phyloP scores from a whole-genome alignment of 768 basidiomycete genomes.

The Suillus tomentosus region DNA sequence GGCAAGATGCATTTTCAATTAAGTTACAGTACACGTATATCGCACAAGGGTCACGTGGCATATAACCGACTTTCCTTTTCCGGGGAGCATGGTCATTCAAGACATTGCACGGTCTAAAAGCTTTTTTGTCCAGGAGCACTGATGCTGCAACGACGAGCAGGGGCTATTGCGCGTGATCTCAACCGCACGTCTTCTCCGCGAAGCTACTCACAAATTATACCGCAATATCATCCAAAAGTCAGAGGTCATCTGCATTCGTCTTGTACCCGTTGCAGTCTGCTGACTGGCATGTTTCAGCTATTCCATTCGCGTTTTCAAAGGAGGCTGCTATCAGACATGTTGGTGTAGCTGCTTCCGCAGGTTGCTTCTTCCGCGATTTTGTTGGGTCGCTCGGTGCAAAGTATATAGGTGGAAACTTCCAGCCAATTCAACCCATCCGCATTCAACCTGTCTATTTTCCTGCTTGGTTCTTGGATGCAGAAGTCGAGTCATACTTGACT shows the following conservation, averaged over 20 bases:
- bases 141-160: constrained; percentile 3
- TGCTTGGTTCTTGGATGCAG: constrained; percentile 61
- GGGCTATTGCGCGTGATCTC: neutral
- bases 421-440: constrained; percentile 44
- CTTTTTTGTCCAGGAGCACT: neutral
- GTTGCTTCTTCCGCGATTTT: constrained; percentile 25
- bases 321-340: constrained; percentile 46
- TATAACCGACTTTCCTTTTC: constrained; percentile 3
- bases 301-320: constrained; percentile 51
- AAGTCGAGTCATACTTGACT: constrained; percentile 38
- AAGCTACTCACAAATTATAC: constrained; percentile 21
- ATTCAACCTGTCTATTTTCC: constrained; percentile 62
- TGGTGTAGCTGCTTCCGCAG: constrained; percentile 34
- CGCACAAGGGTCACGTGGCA: constrained; percentile 28
- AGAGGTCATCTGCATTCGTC: constrained; percentile 34
- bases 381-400: constrained; percentile 37
- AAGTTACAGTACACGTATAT: constrained; percentile 30
- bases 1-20: neutral
- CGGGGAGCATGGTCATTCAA: neutral
- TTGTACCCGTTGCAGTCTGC: neutral
- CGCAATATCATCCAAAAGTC: constrained; percentile 39
- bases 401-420: constrained; percentile 40
- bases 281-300: constrained; percentile 38
- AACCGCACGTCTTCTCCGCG: constrained; percentile 9
- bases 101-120: neutral